These are phyloP conservation scores for Russula ochroleuca DNA, from an alignment of 768 basidiomycete genomes.

Conservation along the genomic window DNA sequence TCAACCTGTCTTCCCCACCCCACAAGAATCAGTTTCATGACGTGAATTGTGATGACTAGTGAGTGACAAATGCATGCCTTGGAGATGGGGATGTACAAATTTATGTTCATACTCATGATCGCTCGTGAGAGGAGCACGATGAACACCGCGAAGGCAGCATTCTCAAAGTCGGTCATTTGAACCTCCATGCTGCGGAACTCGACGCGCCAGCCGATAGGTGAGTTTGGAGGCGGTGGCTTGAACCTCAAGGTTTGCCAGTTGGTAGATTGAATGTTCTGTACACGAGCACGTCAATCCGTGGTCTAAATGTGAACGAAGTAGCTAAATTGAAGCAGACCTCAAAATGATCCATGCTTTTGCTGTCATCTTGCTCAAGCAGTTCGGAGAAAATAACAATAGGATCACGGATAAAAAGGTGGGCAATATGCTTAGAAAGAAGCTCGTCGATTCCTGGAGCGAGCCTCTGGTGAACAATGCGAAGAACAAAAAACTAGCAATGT, in stretches of 20 bases:
- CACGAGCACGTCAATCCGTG: background rate
- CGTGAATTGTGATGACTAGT: background rate
- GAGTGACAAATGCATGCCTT: conserved; percentile 51
- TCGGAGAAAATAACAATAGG: conserved; percentile 95
- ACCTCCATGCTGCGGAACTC: conserved; percentile 99
- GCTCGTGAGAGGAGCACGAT: conserved; percentile 91
- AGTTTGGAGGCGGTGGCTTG: conserved; percentile 94
- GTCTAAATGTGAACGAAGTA: background rate
- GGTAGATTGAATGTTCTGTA: conserved; percentile 95
- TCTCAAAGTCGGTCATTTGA: conserved; percentile 98
- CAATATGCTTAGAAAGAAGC: conserved; percentile 82
- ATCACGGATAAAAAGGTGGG: conserved; percentile 96
- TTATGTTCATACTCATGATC: conserved; percentile 85
- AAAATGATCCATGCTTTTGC: conserved; percentile 86
- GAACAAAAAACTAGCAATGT: background rate
- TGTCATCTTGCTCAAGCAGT: conserved; percentile 88
- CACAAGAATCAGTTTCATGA: background rate
- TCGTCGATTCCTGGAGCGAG: conserved; percentile 71
- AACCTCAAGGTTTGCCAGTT: conserved; percentile 99
- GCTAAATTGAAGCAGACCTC: conserved; percentile 52
- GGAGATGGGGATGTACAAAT: conserved; percentile 96
- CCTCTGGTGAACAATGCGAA: background rate
- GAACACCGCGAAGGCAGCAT: conserved; percentile 94
- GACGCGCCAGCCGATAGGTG: conserved; percentile 94
- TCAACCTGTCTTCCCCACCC: conserved; percentile 64